Base-by-base conservation (phyloP, 2,329 filamentous ascomycete species). In the Trichoderma citrinoviride region DNA sequence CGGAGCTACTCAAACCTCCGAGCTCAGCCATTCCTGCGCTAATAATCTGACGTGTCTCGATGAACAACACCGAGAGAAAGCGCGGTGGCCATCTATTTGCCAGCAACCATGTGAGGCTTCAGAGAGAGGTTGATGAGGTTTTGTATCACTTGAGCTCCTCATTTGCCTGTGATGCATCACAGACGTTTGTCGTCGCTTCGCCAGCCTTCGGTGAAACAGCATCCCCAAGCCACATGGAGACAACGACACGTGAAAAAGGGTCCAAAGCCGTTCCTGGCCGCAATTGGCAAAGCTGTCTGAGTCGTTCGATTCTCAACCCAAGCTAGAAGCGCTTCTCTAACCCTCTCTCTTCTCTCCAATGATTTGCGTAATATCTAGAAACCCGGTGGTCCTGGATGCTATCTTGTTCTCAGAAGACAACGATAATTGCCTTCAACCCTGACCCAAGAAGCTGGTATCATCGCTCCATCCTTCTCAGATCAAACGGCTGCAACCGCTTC, bases 1-100 rank as follows among this genome's bases (percentile, higher is more conserved):
- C 58, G 58, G 58, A 47, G 58, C 58, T 53, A 52, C 58, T 43
- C 37, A 61, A 61, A 33, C 40, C 25, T 43, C 58, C 58, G 58
- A 53, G 23, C 17, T 50, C 40, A 61, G 47, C 58, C 58, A 47
- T 27, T 47, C 23, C 25, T 53, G 58, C 58, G 58, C 58, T 61
- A 61, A 53, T 33, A n/a, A n/a, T 44, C 7, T 7, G n/a, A 40
- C 27, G 6, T 47, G 25, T 23, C 33, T 21, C 23, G 19, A 29
- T 19, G 10, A 29, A 60, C 21, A 49, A 40, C 15, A 21, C 29
- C 19, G 7, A 23, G 27, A 14, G 44, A 15, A n/a, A 19, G 21
- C 5, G 15, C 15, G 7, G 21, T n/a, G 21, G n/a, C 14, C 14
- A 17, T 33, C 17, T 19, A 54, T 29, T 5, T 40, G 50, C 23